Conservation (phyloP, 305 asterid species). For the Rubia tinctorum region DNA sequence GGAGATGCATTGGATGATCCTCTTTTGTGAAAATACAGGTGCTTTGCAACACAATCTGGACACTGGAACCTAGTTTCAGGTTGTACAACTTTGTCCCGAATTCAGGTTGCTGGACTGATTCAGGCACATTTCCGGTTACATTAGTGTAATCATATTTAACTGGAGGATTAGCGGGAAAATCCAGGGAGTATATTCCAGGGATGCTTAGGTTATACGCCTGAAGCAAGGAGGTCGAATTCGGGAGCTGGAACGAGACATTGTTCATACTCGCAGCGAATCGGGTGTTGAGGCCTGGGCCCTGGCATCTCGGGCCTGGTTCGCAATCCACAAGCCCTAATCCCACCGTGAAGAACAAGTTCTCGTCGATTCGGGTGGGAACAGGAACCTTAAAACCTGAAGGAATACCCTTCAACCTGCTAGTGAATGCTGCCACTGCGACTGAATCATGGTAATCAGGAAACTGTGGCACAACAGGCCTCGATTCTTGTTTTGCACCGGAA, state of each 20-base stretch:
- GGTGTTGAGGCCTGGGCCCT: conserved; percentile 68
- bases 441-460: conserved; percentile 67
- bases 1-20: conserved; percentile 76
- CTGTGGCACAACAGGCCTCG: conserved; percentile 44
- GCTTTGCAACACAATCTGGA: conserved; percentile 68
- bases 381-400: conserved; percentile 24
- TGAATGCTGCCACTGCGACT: conserved; percentile 50
- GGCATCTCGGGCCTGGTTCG: conserved; percentile 56
- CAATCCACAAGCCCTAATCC: conserved; percentile 65
- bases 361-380: conserved; percentile 57
- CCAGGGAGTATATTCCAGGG: conserved; percentile 60
- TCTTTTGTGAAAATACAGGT: conserved; percentile 55
- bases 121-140: conserved; percentile 48
- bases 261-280: conserved; percentile 70
- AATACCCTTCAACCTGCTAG: conserved; percentile 44
- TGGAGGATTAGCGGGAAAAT: conserved; percentile 60
- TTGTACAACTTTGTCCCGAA: conserved; percentile 46
- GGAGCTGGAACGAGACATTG: conserved; percentile 54
- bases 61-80: conserved; percentile 49
- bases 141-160: conserved; percentile 37
- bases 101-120: conserved; percentile 56
- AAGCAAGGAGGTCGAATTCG: conserved; percentile 48
- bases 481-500: conserved; percentile 17
- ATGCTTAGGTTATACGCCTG: conserved; percentile 63
- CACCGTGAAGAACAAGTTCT: conserved; percentile 51